These are phyloP conservation scores for Achaetomium macrosporum DNA, from an alignment of 2,329 filamentous ascomycete species.

Conservation along the genomic window DNA sequence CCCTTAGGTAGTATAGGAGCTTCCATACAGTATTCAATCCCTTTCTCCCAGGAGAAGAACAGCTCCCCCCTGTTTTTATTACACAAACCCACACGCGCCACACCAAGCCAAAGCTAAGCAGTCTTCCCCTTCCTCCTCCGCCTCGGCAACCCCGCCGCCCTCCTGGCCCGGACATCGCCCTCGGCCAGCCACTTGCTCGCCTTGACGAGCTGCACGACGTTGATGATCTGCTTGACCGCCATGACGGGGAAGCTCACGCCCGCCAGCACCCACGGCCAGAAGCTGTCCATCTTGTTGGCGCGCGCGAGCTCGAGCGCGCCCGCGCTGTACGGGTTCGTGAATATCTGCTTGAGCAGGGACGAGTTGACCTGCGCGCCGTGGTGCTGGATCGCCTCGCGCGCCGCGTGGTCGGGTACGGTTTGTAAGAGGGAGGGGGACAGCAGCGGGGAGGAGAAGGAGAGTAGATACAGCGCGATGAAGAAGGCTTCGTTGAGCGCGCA, in stretches of 20 bases:
- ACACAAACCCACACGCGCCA: no score
- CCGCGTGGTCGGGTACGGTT: constrained; percentile 49
- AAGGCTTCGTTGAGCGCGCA: constrained; percentile 92
- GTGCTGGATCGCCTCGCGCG: constrained; percentile 42
- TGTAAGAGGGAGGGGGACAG: constrained; percentile 79
- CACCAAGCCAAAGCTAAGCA: not conserved
- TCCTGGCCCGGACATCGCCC: constrained; percentile 69
- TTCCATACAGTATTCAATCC: no score
- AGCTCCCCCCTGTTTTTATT: no score
- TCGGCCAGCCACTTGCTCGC: constrained; percentile 89
- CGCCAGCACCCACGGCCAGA: constrained; percentile 71
- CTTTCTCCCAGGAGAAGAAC: no score
- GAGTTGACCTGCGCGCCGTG: constrained; percentile 65
- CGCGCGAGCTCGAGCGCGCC: constrained; percentile 87
- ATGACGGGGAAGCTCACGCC: constrained; percentile 79
- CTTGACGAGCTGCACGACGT: constrained; percentile 88
- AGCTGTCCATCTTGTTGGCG: constrained; percentile 83
- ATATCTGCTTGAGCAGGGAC: constrained; percentile 65
- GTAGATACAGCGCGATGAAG: constrained; percentile 96
- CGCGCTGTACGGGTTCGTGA: constrained; percentile 85
- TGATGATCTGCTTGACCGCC: constrained; percentile 87
- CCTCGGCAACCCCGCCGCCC: constrained; percentile 47
- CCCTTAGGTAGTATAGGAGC: no score
- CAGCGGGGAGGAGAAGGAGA: constrained; percentile 89
- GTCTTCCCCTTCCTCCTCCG: constrained; percentile 30